These are phyloP conservation scores for Fraxinus anomala DNA, from an alignment of 257 asterid species.

Conservation along the genomic window DNA sequence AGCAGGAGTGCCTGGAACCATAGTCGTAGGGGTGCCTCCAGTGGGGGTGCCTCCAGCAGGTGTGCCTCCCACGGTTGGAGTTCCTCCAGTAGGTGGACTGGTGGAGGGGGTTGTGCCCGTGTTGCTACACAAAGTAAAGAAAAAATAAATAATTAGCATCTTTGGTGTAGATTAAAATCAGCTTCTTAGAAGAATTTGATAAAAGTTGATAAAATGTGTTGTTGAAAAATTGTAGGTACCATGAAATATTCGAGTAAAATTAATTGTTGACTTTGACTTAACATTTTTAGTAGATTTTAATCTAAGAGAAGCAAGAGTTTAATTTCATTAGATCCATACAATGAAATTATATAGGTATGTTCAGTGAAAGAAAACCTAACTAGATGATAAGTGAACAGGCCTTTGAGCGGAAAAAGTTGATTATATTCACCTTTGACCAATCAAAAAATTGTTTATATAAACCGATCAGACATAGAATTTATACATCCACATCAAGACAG, in stretches of 20 bases:
- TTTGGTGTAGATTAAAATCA: too few relatives aligned
- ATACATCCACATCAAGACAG: background rate
- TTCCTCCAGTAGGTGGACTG: constrained; percentile 18
- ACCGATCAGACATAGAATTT: background rate
- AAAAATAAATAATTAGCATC: background rate
- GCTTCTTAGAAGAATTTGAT: too few relatives aligned
- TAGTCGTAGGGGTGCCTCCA: constrained; percentile 1
- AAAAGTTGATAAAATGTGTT: too few relatives aligned
- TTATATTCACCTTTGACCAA: background rate
- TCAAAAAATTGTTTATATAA: background rate
- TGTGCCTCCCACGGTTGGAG: background rate
- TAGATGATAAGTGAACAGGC: background rate
- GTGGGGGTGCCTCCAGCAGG: background rate
- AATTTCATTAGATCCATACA: too few relatives aligned
- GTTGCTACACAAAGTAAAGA: constrained; percentile 28
- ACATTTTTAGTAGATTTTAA: too few relatives aligned
- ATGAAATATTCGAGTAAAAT: too few relatives aligned
- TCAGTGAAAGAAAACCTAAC: constrained; percentile 15
- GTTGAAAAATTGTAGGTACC: too few relatives aligned
- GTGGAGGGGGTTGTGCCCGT: constrained; percentile 28
- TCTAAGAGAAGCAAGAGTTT: too few relatives aligned
- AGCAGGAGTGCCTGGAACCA: constrained; percentile 26
- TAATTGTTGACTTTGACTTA: too few relatives aligned
- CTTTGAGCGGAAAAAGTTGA: constrained; percentile 1
- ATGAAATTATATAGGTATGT: background rate